phyloP scores from a whole-genome alignment of 2,329 filamentous ascomycete species.

The Sphaerulina vaccinii region DNA sequence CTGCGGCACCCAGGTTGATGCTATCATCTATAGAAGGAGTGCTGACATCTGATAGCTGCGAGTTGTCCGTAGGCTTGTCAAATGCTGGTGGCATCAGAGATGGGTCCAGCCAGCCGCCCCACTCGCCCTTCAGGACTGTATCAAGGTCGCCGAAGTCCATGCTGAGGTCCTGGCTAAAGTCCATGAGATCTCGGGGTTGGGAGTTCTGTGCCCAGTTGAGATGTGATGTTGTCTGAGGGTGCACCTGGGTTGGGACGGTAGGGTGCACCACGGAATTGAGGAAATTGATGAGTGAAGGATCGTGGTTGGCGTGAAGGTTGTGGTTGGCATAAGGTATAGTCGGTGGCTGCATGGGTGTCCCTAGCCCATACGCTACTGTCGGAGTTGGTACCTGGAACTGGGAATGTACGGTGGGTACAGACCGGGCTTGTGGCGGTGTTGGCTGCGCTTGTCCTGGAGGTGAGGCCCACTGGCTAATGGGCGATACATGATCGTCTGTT shows the following conservation, averaged over 20 bases:
- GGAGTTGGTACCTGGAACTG: not conserved
- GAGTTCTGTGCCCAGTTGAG: constrained; percentile 20
- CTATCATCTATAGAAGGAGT: constrained; percentile 24
- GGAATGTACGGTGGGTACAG: constrained; percentile 1
- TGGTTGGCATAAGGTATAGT: not conserved
- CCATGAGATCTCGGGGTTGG: constrained; percentile 25
- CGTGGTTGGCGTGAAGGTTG: constrained; percentile 7
- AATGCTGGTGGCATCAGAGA: constrained; percentile 9
- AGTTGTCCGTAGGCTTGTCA: constrained; percentile 11
- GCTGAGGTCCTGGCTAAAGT: constrained; percentile 25
- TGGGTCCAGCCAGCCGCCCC: constrained; percentile 24
- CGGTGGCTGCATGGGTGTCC: not conserved
- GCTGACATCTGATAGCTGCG: constrained; percentile 12
- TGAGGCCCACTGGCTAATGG: constrained; percentile 12
- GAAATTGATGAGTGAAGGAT: constrained; percentile 22
- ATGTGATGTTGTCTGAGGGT: constrained; percentile 6
- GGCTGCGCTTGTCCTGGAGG: constrained; percentile 4
- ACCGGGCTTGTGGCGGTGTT: not conserved
- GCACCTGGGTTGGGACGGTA: not conserved
- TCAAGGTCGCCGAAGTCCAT: constrained; percentile 25
- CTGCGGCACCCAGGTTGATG: constrained; percentile 24
- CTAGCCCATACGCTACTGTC: not conserved
- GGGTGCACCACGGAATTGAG: constrained; percentile 21
- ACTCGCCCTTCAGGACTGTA: constrained; percentile 19
- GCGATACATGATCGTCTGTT: constrained; percentile 6